phyloP scores from a whole-genome alignment of 371 early-diverging fungal genomes.

The Thermomucor indicae-seudaticae region DNA sequence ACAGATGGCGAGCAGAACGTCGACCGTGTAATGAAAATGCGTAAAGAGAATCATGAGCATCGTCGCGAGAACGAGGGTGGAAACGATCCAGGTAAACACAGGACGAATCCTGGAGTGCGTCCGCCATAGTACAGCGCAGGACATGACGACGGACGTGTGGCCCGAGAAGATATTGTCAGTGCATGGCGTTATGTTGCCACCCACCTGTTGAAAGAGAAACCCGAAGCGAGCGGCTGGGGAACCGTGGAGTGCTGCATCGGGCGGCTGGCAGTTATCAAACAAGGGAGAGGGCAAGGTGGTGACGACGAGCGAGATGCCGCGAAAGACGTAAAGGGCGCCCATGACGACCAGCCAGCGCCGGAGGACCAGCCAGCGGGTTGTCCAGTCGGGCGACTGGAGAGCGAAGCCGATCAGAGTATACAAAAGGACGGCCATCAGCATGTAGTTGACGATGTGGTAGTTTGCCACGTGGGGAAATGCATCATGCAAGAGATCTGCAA shows the following conservation, averaged over 20 bases:
- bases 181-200: constrained; percentile 48
- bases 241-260: constrained; percentile 21
- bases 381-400: constrained; percentile 49
- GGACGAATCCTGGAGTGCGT: constrained; percentile 53
- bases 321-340: constrained; percentile 52
- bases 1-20: constrained; percentile 64
- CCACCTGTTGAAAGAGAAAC: constrained; percentile 20
- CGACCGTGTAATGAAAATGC: constrained; percentile 68
- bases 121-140: constrained; percentile 58
- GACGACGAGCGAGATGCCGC: constrained; percentile 59
- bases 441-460: constrained; percentile 38
- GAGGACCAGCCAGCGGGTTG: constrained; percentile 46
- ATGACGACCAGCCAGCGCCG: constrained; percentile 61
- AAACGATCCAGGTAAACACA: constrained; percentile 45
- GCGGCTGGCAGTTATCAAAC: constrained; percentile 41
- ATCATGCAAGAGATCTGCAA: constrained; percentile 32
- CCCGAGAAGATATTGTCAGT: constrained; percentile 78
- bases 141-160: constrained; percentile 61
- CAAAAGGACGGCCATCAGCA: constrained; percentile 38
- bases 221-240: constrained; percentile 20
- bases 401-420: constrained; percentile 42
- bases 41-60: constrained; percentile 59
- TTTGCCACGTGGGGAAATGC: constrained; percentile 28
- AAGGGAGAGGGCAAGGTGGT: constrained; percentile 69
- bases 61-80: constrained; percentile 44